Percentiles rank a stretch among this genome's conserved stretches.
Evolutionary conservation across 495 filamentous ascomycete species (phyloP).

Genomic region (Daldinia childiae): DNA sequence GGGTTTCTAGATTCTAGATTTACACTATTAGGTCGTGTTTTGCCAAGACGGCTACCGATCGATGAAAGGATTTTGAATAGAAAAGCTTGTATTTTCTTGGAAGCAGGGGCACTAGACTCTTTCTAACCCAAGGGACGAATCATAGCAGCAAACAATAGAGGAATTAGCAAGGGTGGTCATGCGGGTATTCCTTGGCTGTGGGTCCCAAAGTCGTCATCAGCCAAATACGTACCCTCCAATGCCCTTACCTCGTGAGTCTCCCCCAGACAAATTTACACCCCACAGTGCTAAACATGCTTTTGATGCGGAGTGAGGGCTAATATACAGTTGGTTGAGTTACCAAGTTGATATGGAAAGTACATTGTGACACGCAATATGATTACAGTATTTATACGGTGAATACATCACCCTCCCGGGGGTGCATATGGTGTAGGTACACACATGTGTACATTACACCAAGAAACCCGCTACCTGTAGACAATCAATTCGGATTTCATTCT

Average conservation of each 20-base stretch:
- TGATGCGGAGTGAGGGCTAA: neutral
- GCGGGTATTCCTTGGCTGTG: slow-evolving; percentile 27
- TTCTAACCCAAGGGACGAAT: neutral
- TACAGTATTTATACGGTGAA: neutral
- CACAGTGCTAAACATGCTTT: neutral
- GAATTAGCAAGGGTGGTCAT: slow-evolving; percentile 9
- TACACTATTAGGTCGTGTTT: slow-evolving; percentile 4
- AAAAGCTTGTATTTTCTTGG: slow-evolving; percentile 41
- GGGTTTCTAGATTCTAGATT: neutral
- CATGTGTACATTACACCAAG: neutral
- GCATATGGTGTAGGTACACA: neutral
- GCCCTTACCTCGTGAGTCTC: neutral
- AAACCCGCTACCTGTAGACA: neutral
- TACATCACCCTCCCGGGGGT: neutral
- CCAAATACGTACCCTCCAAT: neutral
- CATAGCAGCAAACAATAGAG: slow-evolving; percentile 3
- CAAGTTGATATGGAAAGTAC: neutral
- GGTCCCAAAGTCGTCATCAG: slow-evolving; percentile 31
- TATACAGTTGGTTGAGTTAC: neutral
- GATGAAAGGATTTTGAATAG: slow-evolving; percentile 10
- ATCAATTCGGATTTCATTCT: slow-evolving; percentile 5
- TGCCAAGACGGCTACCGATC: slow-evolving; percentile 22
- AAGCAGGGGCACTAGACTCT: slow-evolving; percentile 18
- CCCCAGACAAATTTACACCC: neutral
- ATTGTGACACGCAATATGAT: neutral